Evolutionary conservation across 306 rosid species (phyloP).

Genomic region (Ormosia semicastrata): DNA sequence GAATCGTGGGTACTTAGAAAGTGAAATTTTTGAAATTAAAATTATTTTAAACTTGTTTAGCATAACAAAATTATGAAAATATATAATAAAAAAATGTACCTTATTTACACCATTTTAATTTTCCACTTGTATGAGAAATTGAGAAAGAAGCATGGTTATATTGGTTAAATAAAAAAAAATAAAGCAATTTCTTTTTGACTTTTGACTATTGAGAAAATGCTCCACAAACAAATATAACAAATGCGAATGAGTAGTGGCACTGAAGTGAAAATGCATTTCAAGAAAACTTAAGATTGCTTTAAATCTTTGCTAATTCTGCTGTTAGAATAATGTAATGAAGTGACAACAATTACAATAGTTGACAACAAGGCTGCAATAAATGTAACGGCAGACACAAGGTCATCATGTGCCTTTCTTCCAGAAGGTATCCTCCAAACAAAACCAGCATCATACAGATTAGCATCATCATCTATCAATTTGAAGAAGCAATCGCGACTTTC

Average conservation of each 20-base stretch:
- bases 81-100: too few relatives aligned
- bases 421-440: slow-evolving; percentile 69
- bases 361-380: slow-evolving; percentile 59
- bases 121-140: too few relatives aligned
- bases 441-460: slow-evolving; percentile 24
- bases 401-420: slow-evolving; percentile 61
- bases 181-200: neutral
- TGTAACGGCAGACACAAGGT: slow-evolving; percentile 51
- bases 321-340: slow-evolving; percentile 48
- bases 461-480: slow-evolving; percentile 29
- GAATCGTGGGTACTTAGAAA: too few relatives aligned
- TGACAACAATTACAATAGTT: slow-evolving; percentile 50
- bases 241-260: neutral
- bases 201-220: neutral
- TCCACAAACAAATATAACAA: neutral
- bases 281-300: slow-evolving; percentile 41
- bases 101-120: too few relatives aligned
- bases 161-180: too few relatives aligned
- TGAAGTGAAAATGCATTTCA: neutral
- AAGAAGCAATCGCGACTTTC: slow-evolving; percentile 45
- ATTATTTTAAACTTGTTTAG: too few relatives aligned
- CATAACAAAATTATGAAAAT: too few relatives aligned
- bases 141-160: too few relatives aligned
- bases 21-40: too few relatives aligned
- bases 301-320: slow-evolving; percentile 18